phyloP scores from a whole-genome alignment of 108 stramenopile genomes.

The Fistulifera solaris region DNA sequence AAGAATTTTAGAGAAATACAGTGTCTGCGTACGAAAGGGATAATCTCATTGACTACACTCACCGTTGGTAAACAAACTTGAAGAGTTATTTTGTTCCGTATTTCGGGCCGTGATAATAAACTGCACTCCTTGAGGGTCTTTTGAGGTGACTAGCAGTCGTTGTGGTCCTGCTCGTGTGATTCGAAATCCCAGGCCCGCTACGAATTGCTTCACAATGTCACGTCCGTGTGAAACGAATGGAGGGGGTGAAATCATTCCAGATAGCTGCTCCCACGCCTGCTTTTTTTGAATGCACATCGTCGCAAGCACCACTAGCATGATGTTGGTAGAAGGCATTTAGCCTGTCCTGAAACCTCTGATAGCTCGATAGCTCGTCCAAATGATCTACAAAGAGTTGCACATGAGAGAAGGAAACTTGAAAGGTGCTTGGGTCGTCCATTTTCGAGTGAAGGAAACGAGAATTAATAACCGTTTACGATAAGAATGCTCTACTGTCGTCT shows the following conservation, averaged over 20 bases:
- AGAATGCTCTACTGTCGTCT: too few species aligned
- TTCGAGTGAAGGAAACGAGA: too few species aligned
- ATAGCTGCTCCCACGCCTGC: background rate
- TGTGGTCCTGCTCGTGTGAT: slow-evolving; percentile 51
- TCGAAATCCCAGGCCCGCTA: slow-evolving; percentile 76
- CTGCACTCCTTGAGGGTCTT: slow-evolving; percentile 70
- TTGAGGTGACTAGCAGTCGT: slow-evolving; percentile 63
- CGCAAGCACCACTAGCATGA: slow-evolving; percentile 13
- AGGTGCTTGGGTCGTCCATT: too few species aligned
- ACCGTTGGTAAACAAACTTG: background rate
- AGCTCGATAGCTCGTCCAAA: slow-evolving; percentile 33
- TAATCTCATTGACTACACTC: background rate
- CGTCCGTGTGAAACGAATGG: slow-evolving; percentile 45
- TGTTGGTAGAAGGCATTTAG: slow-evolving; percentile 30
- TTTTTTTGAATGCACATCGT: background rate
- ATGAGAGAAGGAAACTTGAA: slow-evolving; percentile 52
- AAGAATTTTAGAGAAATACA: background rate
- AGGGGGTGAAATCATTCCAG: background rate
- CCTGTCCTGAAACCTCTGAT: slow-evolving; percentile 51
- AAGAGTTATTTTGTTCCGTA: background rate
- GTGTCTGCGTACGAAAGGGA: background rate
- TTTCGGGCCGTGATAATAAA: slow-evolving; percentile 48
- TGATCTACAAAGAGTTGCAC: slow-evolving; percentile 66
- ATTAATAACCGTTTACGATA: too few species aligned
- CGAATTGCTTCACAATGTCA: slow-evolving; percentile 69